A percentile compares a stretch with the other conserved stretches of the same genome.
These are phyloP conservation scores for Pistacia integerrima DNA, from an alignment of 345 rosid species.

Conservation along the genomic window DNA sequence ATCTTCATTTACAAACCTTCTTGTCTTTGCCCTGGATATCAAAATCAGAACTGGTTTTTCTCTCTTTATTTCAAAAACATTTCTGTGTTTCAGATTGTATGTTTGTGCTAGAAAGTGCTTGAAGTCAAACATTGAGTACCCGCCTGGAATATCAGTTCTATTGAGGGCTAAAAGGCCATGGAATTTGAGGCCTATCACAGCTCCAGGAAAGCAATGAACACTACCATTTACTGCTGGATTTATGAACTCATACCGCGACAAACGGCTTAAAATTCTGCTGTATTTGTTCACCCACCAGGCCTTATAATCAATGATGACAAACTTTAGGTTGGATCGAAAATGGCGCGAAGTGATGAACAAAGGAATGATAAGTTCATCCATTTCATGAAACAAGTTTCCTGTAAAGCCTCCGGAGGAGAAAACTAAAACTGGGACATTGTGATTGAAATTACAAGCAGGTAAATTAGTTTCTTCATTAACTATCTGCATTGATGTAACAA, in stretches of 20 bases:
- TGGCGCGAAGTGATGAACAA: constrained; percentile 42
- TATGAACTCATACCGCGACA: constrained; percentile 32
- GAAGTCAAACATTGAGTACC: constrained; percentile 47
- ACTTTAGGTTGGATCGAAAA: constrained; percentile 30
- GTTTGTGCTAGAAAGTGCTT: constrained; percentile 35
- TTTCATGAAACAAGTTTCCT: constrained; percentile 43
- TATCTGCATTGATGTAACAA: constrained; percentile 30
- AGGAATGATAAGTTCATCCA: constrained; percentile 47
- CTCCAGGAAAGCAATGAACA: constrained; percentile 49
- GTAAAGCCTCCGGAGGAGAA: constrained; percentile 43
- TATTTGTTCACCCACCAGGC: constrained; percentile 41
- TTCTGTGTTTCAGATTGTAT: constrained; percentile 27
- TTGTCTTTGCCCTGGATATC: constrained; percentile 29
- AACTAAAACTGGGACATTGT: constrained; percentile 35
- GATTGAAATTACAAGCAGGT: constrained; percentile 28
- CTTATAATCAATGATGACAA: constrained; percentile 36
- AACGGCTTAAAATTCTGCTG: constrained; percentile 20
- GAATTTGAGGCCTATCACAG: constrained; percentile 37
- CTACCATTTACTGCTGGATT: constrained; percentile 25
- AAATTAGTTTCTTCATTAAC: constrained; percentile 14
- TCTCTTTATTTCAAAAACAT: constrained; percentile 16
- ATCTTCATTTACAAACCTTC: constrained; percentile 38
- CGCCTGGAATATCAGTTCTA: constrained; percentile 27
- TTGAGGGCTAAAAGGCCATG: constrained; percentile 33
- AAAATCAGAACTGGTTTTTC: constrained; percentile 34